Evolutionary conservation across 1,284 basidiomycete genomes (phyloP), one percentile per base, ranked within the genome.

Genomic region (Coriolopsis trogii): DNA sequence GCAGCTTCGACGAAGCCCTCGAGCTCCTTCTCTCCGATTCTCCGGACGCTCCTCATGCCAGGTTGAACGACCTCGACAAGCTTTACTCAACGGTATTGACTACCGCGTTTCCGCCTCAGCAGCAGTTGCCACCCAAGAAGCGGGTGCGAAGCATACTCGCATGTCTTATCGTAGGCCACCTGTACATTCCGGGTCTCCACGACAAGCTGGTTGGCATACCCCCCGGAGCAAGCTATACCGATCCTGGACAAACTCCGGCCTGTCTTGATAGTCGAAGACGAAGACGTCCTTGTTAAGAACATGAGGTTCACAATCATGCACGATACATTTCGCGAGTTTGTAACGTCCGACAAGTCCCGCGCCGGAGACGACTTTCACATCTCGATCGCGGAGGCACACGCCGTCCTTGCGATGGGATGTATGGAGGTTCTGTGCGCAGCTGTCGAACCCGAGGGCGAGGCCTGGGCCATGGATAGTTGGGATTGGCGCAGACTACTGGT

Each of bases 51-150:
- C 31, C 21, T 21, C 29, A 10, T 5, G 29, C 26, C 13, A 30
- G 21, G 5, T 38, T 39, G 30, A 40, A 33, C 6, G 23, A 26
- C 2, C 46, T 59, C n/a, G 53, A 56, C 33, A 26, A 40, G 13
- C 46, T 56, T 25, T 56, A 56, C 26, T 38, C 37, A 16, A 39
- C 41, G 2, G 46, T 56, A 4, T 46, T 56, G 1, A 37, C 44
- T 6, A 34, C 26, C 7, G 55, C 50, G 3, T 56, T 56, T 13
- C 46, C 38, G 3, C 40, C 42, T 10, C 15, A n/a, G 16, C 30
- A 34, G n/a, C n/a, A 34, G n/a, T 18, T 34, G 1, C n/a, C n/a
- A n/a, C 33, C 33, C 4, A 18, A 12, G 33, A 13, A 34, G 33
- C 33, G n/a, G 4, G 15, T 34, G 9, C n/a, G n/a, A 7, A 4